Evolutionary conservation across 1,284 basidiomycete genomes (phyloP).

Genomic region (Malassezia restricta): DNA sequence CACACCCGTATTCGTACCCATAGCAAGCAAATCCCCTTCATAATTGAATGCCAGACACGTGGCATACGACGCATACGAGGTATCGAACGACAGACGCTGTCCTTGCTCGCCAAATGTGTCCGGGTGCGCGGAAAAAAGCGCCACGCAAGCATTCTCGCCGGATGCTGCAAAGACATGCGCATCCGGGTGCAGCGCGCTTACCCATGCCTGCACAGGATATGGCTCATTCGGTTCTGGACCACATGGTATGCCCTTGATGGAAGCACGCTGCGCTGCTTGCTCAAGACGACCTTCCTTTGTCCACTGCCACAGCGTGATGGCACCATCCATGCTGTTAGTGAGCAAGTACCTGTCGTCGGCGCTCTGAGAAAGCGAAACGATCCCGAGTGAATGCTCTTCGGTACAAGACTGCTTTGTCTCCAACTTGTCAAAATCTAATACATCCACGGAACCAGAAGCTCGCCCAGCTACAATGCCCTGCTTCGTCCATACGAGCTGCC

Average conservation of each 20-base stretch:
- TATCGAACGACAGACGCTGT: background rate
- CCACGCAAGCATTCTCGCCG: background rate
- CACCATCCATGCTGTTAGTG: constrained; percentile 11
- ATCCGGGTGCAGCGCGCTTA: constrained; percentile 4
- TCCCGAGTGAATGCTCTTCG: constrained; percentile 3
- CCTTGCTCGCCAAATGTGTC: constrained; percentile 7
- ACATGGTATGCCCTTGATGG: background rate
- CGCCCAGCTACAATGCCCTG: constrained; percentile 2
- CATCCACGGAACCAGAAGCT: background rate
- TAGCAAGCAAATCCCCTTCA: constrained; percentile 9
- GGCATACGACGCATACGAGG: background rate
- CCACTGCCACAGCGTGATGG: constrained; percentile 10
- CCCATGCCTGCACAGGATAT: constrained; percentile 5
- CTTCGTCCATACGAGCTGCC: constrained; percentile 2
- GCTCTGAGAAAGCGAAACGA: background rate
- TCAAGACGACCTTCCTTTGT: background rate
- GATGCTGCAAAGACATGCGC: constrained; percentile 1
- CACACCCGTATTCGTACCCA: constrained; percentile 8
- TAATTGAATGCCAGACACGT: constrained; percentile 3
- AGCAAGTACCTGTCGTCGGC: background rate
- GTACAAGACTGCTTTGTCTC: background rate
- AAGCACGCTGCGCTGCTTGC: background rate
- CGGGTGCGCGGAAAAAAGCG: constrained; percentile 3
- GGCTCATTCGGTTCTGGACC: background rate
- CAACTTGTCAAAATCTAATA: background rate